A percentile compares a stretch with the other conserved stretches of the same genome.
Evolutionary conservation across 2,329 filamentous ascomycete species (phyloP).

Genomic region (Sporothrix globosa): DNA sequence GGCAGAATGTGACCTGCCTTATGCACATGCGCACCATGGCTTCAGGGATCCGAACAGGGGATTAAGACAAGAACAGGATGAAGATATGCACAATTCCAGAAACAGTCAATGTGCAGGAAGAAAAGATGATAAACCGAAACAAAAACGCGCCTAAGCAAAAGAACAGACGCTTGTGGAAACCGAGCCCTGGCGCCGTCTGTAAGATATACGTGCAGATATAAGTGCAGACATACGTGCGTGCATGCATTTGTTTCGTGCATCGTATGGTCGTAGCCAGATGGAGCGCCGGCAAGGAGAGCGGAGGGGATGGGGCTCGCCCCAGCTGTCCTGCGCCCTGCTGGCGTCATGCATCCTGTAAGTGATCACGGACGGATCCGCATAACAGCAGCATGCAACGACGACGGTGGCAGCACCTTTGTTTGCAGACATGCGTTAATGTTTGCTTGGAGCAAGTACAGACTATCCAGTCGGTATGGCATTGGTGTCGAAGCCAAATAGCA

Average conservation of each 20-base stretch:
- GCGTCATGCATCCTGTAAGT: conserved; percentile 1
- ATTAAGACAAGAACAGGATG: background rate
- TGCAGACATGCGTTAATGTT: too few relatives aligned
- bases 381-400: background rate
- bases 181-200: background rate
- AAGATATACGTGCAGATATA: background rate
- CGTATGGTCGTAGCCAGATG: conserved; percentile 10
- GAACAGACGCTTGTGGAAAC: background rate
- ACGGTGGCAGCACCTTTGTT: background rate
- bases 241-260: conserved; percentile 11
- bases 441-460: too few relatives aligned
- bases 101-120: background rate
- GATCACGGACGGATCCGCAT: conserved; percentile 5
- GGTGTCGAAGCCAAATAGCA: too few relatives aligned
- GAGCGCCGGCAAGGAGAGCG: background rate
- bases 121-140: background rate
- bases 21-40: conserved; percentile 12
- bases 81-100: conserved; percentile 12
- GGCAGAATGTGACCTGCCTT: background rate
- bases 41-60: background rate
- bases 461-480: too few relatives aligned
- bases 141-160: background rate
- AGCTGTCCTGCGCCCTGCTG: background rate
- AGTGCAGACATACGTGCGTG: background rate
- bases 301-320: background rate